These are phyloP conservation scores for Aspergillus baeticus DNA, from an alignment of 495 filamentous ascomycete genomes.

Conservation along the genomic window DNA sequence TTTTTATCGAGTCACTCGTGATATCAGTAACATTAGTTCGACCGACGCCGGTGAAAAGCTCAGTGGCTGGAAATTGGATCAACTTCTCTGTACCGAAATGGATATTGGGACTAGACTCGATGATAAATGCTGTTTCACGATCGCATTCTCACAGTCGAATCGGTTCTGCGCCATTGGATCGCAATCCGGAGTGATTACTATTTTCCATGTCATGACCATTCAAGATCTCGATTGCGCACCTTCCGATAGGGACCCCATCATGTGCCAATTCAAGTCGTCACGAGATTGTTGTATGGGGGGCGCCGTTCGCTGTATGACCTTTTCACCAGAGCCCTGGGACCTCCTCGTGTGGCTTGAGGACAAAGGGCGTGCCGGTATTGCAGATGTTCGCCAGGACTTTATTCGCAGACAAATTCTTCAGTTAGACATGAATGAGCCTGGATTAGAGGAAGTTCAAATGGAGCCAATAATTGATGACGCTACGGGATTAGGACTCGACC, in stretches of 20 bases:
- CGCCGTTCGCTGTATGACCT: constrained; percentile 86
- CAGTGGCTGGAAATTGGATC: constrained; percentile 37
- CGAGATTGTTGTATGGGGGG: constrained; percentile 60
- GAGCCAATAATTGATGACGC: constrained; percentile 37
- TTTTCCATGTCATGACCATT: constrained; percentile 60
- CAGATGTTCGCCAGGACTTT: constrained; percentile 78
- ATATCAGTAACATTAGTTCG: constrained; percentile 39
- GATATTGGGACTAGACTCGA: constrained; percentile 34
- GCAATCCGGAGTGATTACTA: constrained; percentile 67
- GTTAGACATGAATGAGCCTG: constrained; percentile 56
- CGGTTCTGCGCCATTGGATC: constrained; percentile 68
- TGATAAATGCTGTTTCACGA: constrained; percentile 61
- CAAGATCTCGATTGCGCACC: constrained; percentile 32
- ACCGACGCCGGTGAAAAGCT: constrained; percentile 44
- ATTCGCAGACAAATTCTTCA: constrained; percentile 70
- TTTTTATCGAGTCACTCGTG: constrained; percentile 60
- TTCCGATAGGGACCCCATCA: constrained; percentile 34
- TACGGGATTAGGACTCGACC: constrained; percentile 21
- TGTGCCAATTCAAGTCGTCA: constrained; percentile 56
- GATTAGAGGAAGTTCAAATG: constrained; percentile 52
- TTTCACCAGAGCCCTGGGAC: constrained; percentile 87
- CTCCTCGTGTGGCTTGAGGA: constrained; percentile 93
- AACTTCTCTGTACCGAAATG: constrained; percentile 36
- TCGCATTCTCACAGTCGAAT: constrained; percentile 70
- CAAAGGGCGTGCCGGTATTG: constrained; percentile 77